Base-by-base conservation (phyloP, 805 yeast species). In the Cyberlindnera nakhonratchasimensis region DNA sequence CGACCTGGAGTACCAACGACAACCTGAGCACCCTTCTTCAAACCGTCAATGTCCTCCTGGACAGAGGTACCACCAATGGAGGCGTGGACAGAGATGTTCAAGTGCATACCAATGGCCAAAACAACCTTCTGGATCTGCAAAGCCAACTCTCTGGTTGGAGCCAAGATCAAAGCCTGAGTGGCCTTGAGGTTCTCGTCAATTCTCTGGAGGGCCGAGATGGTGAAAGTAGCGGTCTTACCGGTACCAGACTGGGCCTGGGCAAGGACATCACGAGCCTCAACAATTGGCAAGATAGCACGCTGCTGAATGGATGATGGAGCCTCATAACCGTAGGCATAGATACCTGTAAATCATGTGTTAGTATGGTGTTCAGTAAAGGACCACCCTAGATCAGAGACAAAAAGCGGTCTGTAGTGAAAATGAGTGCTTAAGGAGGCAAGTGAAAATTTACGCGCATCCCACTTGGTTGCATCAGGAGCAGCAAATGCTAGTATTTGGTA, bases 171-270 rank as follows among this genome's bases (percentile, higher is more conserved):
- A 48, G 96, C 98, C 76, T 89, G 97, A 52, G 95, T 81, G 49
- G 82, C 76, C 65, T 80, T 77, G 62, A 75, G 71, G 53, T 72
- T 71, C 57, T 81, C 75, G 65, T 90, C 96, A 47, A 89, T 77
- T 67, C 76, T 77, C 67, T 79, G 83, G 60, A 80, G 74, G 59
- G 82, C 80, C 56, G 83, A 83, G 53, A 91, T 88, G 58, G 97
- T 79, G 76, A 91, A 91, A 44, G 99, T 91, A 58, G 98, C 99
- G 39, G 99, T 91, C 75, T 91, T 91, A 72, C 99, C 99, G 44
- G 99, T 91, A 72, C 99, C 99, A 37, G 96, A 88, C 74, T 91
- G 99, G 52, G 99, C 98, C 74, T 91, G 99, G 53, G 98, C 99
- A 56, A 91, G 80, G 46, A 89, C 95, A 70, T 91, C 98, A 69